Evolutionary conservation across 768 basidiomycete genomes (phyloP).

Genomic region (Amanita pallidorosea): DNA sequence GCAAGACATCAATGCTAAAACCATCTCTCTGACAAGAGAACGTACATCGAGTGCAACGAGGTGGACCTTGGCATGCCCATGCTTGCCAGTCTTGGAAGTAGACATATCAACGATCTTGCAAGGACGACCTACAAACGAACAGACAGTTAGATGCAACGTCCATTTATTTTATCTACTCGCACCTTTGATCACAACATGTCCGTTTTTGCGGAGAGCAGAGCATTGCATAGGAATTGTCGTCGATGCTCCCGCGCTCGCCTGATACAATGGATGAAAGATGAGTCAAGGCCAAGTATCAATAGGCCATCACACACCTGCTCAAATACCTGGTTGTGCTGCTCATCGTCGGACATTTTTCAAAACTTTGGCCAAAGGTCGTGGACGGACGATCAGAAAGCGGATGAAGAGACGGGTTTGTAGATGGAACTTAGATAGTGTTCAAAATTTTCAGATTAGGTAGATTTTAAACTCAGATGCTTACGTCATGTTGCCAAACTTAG

Average conservation of each 20-base stretch:
- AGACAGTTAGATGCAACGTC: conserved; percentile 1
- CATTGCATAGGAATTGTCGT: conserved; percentile 85
- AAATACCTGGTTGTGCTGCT: conserved; percentile 75
- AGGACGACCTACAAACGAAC: conserved; percentile 49
- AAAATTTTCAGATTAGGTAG: conserved; percentile 20
- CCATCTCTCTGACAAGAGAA: conserved; percentile 11
- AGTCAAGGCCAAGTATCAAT: not conserved
- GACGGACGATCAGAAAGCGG: conserved; percentile 9
- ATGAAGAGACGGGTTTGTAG: conserved; percentile 11
- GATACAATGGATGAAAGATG: conserved; percentile 8
- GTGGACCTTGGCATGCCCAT: conserved; percentile 99
- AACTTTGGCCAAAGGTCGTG: conserved; percentile 6
- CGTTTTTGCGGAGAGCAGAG: conserved; percentile 89
- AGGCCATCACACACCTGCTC: conserved; percentile 46
- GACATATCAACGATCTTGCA: conserved; percentile 99
- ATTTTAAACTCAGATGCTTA: conserved; percentile 24
- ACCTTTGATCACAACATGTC: conserved; percentile 95
- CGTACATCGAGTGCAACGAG: conserved; percentile 92
- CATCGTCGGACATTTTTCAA: conserved; percentile 76
- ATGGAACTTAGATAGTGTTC: conserved; percentile 9
- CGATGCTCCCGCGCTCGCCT: conserved; percentile 71
- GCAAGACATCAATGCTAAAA: conserved; percentile 8
- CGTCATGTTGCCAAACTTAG: conserved; percentile 10
- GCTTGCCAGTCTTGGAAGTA: conserved; percentile 99
- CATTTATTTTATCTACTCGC: conserved; percentile 1